Evolutionary conservation across 176 grass and related monocot species (phyloP).

Genomic region (Echinochloa phyllopogon): DNA sequence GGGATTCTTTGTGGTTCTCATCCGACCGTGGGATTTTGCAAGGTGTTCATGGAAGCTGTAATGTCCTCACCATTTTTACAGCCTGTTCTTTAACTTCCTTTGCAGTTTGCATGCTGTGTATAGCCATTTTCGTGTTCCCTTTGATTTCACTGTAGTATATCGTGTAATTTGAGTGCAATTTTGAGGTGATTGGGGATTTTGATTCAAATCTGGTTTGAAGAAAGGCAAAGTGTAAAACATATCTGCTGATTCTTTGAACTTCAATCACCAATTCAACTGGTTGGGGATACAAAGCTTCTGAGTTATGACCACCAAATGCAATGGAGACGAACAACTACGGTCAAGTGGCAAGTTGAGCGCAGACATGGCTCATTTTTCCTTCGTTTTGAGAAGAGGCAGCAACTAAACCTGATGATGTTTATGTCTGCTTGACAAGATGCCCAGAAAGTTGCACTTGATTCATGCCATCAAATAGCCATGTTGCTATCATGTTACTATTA

Average conservation of each 20-base stretch:
- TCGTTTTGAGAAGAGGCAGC: not conserved
- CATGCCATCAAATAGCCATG: not conserved
- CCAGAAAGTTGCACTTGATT: not conserved
- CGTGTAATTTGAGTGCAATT: not conserved
- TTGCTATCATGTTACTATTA: not conserved
- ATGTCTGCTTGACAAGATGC: conserved; percentile 2
- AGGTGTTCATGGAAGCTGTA: conserved; percentile 31
- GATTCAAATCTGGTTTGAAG: conserved; percentile 16
- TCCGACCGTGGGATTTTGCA: conserved; percentile 9
- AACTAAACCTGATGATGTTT: not conserved
- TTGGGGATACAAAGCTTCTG: not conserved
- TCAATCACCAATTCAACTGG: not conserved
- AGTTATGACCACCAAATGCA: not conserved
- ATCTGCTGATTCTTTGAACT: not conserved
- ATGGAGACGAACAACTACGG: not conserved
- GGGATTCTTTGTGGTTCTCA: conserved; percentile 19
- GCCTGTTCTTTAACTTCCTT: conserved; percentile 19
- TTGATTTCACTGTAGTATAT: not conserved
- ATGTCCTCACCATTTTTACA: not conserved
- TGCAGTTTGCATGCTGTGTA: conserved; percentile 12
- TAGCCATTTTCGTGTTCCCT: conserved; percentile 16
- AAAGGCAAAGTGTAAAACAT: not conserved
- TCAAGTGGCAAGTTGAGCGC: not conserved
- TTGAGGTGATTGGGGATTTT: not conserved
- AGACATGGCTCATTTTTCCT: not conserved